Base-by-base conservation (phyloP, 2,329 filamentous ascomycete genomes). In the Colletotrichum sp. region DNA sequence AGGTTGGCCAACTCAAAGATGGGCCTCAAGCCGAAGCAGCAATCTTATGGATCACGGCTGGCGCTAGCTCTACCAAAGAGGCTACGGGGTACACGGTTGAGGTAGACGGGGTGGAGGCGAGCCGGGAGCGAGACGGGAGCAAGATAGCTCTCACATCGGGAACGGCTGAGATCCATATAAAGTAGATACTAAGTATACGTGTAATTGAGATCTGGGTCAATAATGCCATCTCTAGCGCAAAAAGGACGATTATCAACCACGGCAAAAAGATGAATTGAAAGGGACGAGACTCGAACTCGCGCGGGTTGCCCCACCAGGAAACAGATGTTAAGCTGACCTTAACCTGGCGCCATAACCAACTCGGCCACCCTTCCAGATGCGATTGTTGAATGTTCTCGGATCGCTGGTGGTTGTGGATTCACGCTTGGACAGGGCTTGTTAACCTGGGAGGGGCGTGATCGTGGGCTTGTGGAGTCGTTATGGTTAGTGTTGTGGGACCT, bases 301-400 rank as follows among this genome's bases (percentile, higher is more conserved):
- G 62, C 62, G 62, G 62, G 62, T 64, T 64, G 62, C 62, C 62
- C 62, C 62, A 44, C 62, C 62, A 64, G 62, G 62, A 64, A 64
- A 64, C 34, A 64, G 62, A 64, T 64, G 62, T 64, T 64, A 64
- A 39, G 62, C 62, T 64, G 62, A 44, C 62, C 62, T 64, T 64
- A 64, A 64, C 62, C 62, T 64, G 62, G 62, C 62, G 62, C 62
- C 62, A 64, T 64, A 64, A 64, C 62, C 62, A 64, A 64, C 62
- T 64, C 62, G 62, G 62, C 62, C 62, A 64, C 62, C 62, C 62
- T 64, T 34, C 62, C 62, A 44, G 5, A 8, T 32, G 15, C 62
- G n/a, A 64, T n/a, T 7, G 9, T 9, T 24, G 13, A 16, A 1
- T 64, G 16, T 3, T 7, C 6, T 39, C 13, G 13, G n/a, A 64